These are phyloP conservation scores for Ogataea thermomethanolica DNA, from an alignment of 805 yeast genomes.

Conservation along the genomic window DNA sequence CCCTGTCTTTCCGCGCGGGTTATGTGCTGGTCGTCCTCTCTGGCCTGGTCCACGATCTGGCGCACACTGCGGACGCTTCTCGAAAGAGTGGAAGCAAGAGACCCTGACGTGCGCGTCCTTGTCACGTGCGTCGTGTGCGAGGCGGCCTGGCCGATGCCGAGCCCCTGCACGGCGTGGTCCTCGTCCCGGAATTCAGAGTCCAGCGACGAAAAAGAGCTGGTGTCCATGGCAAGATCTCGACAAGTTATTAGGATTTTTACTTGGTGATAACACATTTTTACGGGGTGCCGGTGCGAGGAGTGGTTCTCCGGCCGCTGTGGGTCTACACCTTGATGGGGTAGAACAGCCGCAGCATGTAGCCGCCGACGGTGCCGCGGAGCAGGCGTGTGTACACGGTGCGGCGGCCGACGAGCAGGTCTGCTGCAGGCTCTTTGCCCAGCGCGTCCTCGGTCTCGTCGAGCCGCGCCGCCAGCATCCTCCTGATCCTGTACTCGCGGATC, in stretches of 20 bases:
- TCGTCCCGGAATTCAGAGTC: slow-evolving; percentile 1
- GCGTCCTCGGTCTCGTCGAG: neutral
- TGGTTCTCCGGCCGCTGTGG: neutral
- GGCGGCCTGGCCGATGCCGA: neutral
- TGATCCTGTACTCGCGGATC: slow-evolving; percentile 43
- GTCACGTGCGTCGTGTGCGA: neutral
- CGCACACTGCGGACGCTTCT: slow-evolving; percentile 13
- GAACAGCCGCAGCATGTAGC: neutral
- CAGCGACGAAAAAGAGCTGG: slow-evolving; percentile 3
- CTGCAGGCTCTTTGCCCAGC: neutral
- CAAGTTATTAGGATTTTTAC: no score
- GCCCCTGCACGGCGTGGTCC: neutral
- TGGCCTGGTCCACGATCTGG: slow-evolving; percentile 20
- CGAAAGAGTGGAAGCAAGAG: slow-evolving; percentile 14
- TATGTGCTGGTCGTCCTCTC: slow-evolving; percentile 24
- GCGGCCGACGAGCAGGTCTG: neutral
- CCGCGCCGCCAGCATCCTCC: neutral
- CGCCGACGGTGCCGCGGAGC: neutral
- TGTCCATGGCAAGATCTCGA: neutral
- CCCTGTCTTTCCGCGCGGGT: slow-evolving; percentile 19
- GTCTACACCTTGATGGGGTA: slow-evolving; percentile 6
- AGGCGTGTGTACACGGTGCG: neutral
- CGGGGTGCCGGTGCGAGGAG: neutral
- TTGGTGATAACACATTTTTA: no score
- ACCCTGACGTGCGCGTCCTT: slow-evolving; percentile 3